Conservation (phyloP, 2,329 filamentous ascomycete genomes). For the Aspergillus flavus region DNA sequence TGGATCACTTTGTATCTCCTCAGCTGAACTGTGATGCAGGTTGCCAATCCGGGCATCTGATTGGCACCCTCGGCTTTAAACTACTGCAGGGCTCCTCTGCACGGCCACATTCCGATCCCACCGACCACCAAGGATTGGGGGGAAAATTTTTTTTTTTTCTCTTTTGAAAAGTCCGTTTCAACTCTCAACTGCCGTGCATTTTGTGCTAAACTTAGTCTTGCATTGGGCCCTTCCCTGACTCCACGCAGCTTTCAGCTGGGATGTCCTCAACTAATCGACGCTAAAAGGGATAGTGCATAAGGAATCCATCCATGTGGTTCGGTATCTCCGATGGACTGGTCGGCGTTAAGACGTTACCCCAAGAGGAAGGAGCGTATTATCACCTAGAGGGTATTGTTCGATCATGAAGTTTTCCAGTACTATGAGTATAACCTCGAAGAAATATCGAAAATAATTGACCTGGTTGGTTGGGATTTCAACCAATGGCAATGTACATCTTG, state of each 20-base stretch:
- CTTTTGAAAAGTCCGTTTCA: not conserved
- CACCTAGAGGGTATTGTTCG: no score
- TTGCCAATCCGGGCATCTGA: not conserved
- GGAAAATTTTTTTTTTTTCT: no score
- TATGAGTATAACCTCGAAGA: no score
- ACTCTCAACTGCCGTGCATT: slow-evolving; percentile 14
- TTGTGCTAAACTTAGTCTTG: slow-evolving; percentile 4
- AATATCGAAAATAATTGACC: not conserved
- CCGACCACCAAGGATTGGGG: not conserved
- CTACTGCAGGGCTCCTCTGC: slow-evolving; percentile 18
- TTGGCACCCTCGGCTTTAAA: slow-evolving; percentile 11
- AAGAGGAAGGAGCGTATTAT: not conserved
- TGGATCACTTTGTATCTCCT: not conserved
- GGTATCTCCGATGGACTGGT: slow-evolving; percentile 13
- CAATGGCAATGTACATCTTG: not conserved
- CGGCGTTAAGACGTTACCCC: not conserved
- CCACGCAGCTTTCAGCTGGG: slow-evolving; percentile 19
- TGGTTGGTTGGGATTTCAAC: not conserved
- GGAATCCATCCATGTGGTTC: slow-evolving; percentile 1
- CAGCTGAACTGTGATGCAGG: slow-evolving; percentile 15
- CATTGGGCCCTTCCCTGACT: not conserved
- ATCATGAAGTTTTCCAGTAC: no score
- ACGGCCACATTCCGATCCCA: slow-evolving; percentile 15
- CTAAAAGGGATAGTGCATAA: not conserved
- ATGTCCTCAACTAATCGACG: slow-evolving; percentile 10